A percentile compares a stretch with the other conserved stretches of the same genome.
Evolutionary conservation across 2,329 filamentous ascomycete species (phyloP).

Genomic region (Ascochyta koolunga): DNA sequence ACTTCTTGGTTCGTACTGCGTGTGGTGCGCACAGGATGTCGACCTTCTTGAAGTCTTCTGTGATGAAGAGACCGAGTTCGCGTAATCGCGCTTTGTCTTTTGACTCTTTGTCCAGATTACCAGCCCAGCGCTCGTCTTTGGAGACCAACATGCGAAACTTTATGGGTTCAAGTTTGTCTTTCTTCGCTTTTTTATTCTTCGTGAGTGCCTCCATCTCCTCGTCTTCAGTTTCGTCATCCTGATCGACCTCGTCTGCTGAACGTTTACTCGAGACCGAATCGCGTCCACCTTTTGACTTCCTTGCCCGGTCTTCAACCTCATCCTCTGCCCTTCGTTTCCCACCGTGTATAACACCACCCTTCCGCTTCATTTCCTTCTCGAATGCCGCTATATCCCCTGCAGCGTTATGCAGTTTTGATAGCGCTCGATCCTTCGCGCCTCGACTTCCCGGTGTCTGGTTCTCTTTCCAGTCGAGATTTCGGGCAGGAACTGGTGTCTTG

Average conservation of each 20-base stretch:
- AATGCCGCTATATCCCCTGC: constrained; percentile 88
- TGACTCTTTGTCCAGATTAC: constrained; percentile 74
- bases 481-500: constrained; percentile 59
- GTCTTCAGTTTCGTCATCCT: constrained; percentile 50
- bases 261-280: constrained; percentile 53
- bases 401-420: constrained; percentile 75
- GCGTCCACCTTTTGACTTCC: constrained; percentile 30
- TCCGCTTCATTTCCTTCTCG: constrained; percentile 90
- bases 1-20: constrained; percentile 90
- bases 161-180: constrained; percentile 62
- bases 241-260: constrained; percentile 53
- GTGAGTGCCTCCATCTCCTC: constrained; percentile 58
- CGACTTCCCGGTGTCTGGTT: constrained; percentile 84
- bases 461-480: constrained; percentile 68
- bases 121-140: constrained; percentile 82
- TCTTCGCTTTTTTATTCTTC: constrained; percentile 66
- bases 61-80: constrained; percentile 80
- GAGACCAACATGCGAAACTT: constrained; percentile 81
- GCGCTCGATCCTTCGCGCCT: constrained; percentile 85
- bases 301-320: constrained; percentile 45
- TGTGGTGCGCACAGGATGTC: constrained; percentile 87
- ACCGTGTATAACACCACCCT: constrained; percentile 68
- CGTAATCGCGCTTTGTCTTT: constrained; percentile 81
- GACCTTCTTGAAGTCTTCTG: constrained; percentile 75
- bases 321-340: constrained; percentile 46